These are phyloP conservation scores for Trifolium repens DNA, from an alignment of 306 rosid species.

Conservation along the genomic window DNA sequence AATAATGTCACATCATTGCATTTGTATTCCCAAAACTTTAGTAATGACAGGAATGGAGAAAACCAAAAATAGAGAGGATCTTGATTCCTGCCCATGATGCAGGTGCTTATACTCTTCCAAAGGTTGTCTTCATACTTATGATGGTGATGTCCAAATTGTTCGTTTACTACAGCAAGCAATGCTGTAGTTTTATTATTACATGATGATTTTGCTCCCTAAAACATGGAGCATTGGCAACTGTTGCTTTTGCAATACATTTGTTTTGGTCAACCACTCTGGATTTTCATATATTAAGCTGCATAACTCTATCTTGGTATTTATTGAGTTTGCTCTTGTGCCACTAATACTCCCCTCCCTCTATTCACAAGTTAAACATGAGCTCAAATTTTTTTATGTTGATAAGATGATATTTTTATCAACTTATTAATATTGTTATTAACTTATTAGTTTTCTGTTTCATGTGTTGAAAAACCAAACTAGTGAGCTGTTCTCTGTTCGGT, in stretches of 20 bases:
- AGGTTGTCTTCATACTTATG: neutral
- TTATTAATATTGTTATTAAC: neutral
- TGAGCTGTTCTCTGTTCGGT: slow-evolving; percentile 70
- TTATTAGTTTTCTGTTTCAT: slow-evolving; percentile 26
- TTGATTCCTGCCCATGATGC: no score
- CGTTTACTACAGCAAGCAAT: neutral
- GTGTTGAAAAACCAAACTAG: slow-evolving; percentile 51
- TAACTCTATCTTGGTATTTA: neutral
- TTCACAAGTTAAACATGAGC: neutral
- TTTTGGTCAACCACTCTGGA: slow-evolving; percentile 52
- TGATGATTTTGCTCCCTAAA: neutral
- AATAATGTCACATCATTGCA: no score
- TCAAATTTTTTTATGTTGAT: neutral
- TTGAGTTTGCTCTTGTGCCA: neutral
- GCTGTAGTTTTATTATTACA: slow-evolving; percentile 13
- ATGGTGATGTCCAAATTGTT: neutral
- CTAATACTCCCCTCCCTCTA: neutral
- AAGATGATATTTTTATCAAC: slow-evolving; percentile 2
- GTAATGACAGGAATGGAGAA: no score
- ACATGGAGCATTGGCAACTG: neutral
- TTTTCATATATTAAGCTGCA: slow-evolving; percentile 11
- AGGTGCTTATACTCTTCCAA: neutral
- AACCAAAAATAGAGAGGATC: no score
- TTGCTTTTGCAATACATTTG: no score
- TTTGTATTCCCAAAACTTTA: no score